Base-by-base conservation (phyloP, 1,284 basidiomycete genomes). In the Meira miltonrushii region DNA sequence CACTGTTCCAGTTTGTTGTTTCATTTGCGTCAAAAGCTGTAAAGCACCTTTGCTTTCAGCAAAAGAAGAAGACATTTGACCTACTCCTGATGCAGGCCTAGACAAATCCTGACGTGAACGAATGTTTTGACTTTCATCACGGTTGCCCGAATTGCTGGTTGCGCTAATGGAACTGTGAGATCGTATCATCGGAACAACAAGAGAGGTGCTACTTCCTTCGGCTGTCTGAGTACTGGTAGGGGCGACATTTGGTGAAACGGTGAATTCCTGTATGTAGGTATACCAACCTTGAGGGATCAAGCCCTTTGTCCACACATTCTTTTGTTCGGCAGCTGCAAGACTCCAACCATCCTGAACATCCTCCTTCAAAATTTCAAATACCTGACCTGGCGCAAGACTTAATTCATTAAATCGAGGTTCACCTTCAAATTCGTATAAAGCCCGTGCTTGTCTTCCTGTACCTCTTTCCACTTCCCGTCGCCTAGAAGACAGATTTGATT, bases 251-350 rank as follows among this genome's bases (percentile, higher is more conserved):
- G 69, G 67, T 2, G 67, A 63, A 2, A 58, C 54, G 7, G 67
- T 65, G 49, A 71, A 71, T 51, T 71, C 69, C 17, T 56, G 55
- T 10, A 49, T 50, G 8, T 50, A 49, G 12, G 43, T 17, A 41
- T 72, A 73, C 65, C 67, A 73, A 0, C 71, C 71, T 41, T 60
- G 58, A 1, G 71, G 71, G 39, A 73, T 65, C 12, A 73, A 61
- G 9, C 71, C 71, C 63, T 37, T 57, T 13, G 23, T 12, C 44
- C 41, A 23, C 1, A 10, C 12, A 25, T 25, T 17, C 23, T 25
- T 28, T 38, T 8, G 12, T 28, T n/a, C 12, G 7, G n/a, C 21
- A 11, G 68, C 21, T 9, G 64, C 71, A 0, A 73, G 58, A 61
- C 69, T 70, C 71, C 71, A 73, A 4, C 71, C 71, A 7, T 64